These are phyloP conservation scores for Cyclocybe aegerita DNA, from an alignment of 768 basidiomycete genomes.

Conservation along the genomic window DNA sequence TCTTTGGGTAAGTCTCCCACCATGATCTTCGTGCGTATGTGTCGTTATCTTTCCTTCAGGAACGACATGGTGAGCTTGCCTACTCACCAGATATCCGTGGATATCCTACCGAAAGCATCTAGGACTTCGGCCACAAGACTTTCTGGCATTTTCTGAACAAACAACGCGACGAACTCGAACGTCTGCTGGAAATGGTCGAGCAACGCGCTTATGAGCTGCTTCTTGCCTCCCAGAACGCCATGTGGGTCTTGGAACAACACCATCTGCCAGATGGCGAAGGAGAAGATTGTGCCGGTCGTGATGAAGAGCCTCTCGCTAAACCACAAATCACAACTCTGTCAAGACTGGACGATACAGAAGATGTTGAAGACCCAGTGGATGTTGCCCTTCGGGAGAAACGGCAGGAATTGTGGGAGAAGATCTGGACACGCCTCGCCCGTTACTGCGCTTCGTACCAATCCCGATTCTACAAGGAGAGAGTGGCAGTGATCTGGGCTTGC, in stretches of 20 bases:
- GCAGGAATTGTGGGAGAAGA: constrained; percentile 28
- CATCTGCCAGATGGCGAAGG: constrained; percentile 8
- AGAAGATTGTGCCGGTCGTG: constrained; percentile 19
- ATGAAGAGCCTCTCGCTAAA: constrained; percentile 11
- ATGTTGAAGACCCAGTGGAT: constrained; percentile 32
- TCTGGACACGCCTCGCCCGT: constrained; percentile 29
- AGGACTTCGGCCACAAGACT: constrained; percentile 40
- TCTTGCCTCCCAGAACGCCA: constrained; percentile 30
- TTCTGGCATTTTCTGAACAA: constrained; percentile 34
- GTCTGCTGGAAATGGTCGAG: constrained; percentile 29
- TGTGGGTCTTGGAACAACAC: constrained; percentile 32
- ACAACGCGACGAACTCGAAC: constrained; percentile 28
- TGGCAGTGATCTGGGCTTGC: constrained; percentile 32
- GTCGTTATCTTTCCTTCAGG: not conserved
- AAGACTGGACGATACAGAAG: constrained; percentile 14
- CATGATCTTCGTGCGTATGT: not conserved
- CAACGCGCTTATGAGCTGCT: constrained; percentile 32
- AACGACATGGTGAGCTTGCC: constrained; percentile 11
- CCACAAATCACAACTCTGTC: not conserved
- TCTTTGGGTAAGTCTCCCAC: constrained; percentile 34
- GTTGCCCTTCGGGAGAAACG: constrained; percentile 32
- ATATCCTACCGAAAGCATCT: not conserved
- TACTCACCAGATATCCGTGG: not conserved
- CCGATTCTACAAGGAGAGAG: constrained; percentile 30
- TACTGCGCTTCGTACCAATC: constrained; percentile 30